Base-by-base conservation (phyloP, 306 rosid species). In the Canavalia ensiformis region DNA sequence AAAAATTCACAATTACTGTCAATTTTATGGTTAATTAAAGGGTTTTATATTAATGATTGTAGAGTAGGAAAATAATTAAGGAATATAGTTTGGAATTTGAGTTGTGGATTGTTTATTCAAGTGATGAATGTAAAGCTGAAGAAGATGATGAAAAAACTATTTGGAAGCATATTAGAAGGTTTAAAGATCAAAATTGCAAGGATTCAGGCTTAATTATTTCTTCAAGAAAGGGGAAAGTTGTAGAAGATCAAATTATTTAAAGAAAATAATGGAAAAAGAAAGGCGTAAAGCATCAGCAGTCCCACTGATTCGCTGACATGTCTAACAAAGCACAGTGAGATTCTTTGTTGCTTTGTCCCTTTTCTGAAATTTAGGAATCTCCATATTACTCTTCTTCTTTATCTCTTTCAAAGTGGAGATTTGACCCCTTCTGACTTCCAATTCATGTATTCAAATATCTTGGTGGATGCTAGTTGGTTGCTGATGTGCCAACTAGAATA, bases 351-450 rank as follows among this genome's bases (percentile, higher is more conserved):
- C 78, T 81, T 72, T 81, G 79, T 34, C 75, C 8, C 79, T 79
- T 81, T 85, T 79, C 78, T 67, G 60, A 74, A 82, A 72, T 83
- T 79, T 79, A 84, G 81, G 90, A 87, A 88, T 87, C 94, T 77
- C 85, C 37, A 8, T 81, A 11, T 81, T 59, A 50, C 60, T 81
- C 75, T 44, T 81, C 42, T 73, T 87, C 29, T 71, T 74, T 83
- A 76, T 77, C 82, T 83, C 86, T 75, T 88, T 65, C 72, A 72
- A 87, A 87, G 90, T 84, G 84, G 87, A 71, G 81, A 81, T 85
- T 84, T 80, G 86, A 82, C 89, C 64, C 72, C 76, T 72, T 41
- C 63, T 49, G 56, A 74, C 74, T 63, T 35, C 63, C 74, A 18
- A 57, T 74, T 71, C 47, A 49, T 78, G 59, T 30, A 49, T 82